These are phyloP conservation scores for Flaveria linearis DNA, from an alignment of 129 eudicot species.

Conservation along the genomic window DNA sequence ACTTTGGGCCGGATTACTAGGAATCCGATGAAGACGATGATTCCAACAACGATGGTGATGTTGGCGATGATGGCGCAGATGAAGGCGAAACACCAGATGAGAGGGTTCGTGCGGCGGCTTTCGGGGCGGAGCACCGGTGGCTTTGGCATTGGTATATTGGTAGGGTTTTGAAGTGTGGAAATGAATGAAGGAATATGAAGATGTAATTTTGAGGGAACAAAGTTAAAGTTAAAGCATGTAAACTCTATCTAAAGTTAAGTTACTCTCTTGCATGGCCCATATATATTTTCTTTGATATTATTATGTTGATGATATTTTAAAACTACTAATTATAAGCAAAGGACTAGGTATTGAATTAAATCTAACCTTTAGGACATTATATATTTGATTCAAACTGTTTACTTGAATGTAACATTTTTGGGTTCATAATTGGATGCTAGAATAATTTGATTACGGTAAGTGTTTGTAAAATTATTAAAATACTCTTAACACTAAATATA, in stretches of 20 bases:
- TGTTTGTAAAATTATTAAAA: too few relatives aligned
- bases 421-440: too few relatives aligned
- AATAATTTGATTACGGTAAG: too few relatives aligned
- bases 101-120: constrained; percentile 52
- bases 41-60: constrained; percentile 54
- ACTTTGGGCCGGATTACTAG: constrained; percentile 53
- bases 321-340: too few relatives aligned
- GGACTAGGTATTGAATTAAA: too few relatives aligned
- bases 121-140: constrained; percentile 26
- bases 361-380: too few relatives aligned
- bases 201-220: not conserved
- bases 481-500: too few relatives aligned
- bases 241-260: not conserved
- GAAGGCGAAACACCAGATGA: constrained; percentile 65
- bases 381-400: too few relatives aligned
- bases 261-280: not conserved
- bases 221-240: not conserved
- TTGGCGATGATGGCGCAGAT: constrained; percentile 50
- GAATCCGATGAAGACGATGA: constrained; percentile 62
- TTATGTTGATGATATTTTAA: too few relatives aligned
- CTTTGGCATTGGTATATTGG: constrained; percentile 38
- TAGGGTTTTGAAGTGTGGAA: constrained; percentile 3
- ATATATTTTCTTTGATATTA: not conserved
- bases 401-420: too few relatives aligned
- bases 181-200: constrained; percentile 5